Conservation (phyloP, 2,329 filamentous ascomycete species). For the Diaporthe eres region DNA sequence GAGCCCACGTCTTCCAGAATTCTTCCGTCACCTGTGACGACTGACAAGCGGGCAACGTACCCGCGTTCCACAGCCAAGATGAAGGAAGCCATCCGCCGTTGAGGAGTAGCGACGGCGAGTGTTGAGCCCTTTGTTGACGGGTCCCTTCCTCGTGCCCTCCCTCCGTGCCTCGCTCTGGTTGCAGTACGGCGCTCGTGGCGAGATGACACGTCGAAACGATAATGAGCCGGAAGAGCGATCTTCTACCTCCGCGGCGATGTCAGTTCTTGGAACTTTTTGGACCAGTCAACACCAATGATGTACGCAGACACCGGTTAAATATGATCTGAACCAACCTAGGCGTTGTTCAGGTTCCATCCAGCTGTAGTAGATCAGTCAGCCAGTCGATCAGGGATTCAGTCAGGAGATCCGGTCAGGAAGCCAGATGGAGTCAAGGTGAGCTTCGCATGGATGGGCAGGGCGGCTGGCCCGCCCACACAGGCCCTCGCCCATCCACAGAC, state of each 20-base stretch:
- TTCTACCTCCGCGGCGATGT: not conserved
- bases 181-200: not conserved
- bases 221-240: not conserved
- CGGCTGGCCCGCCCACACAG: not conserved
- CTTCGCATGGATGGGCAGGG: not conserved
- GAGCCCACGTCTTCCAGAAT: not conserved
- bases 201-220: slow-evolving; percentile 7
- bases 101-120: not conserved
- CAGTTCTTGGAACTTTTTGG: not conserved
- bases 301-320: not conserved
- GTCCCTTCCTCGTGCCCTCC: not conserved
- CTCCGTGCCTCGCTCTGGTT: not conserved
- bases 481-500: not conserved
- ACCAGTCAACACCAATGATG: not conserved
- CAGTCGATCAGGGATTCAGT: not conserved
- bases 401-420: not conserved
- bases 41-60: slow-evolving; percentile 6
- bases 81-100: not conserved
- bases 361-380: not conserved
- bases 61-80: slow-evolving; percentile 1
- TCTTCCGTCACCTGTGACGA: not conserved
- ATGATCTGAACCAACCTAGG: not conserved
- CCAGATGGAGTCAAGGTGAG: not conserved
- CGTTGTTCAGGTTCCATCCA: not conserved
- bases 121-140: not conserved